Conservation (phyloP, 768 basidiomycete species). For the Hortiboletus campestris region DNA sequence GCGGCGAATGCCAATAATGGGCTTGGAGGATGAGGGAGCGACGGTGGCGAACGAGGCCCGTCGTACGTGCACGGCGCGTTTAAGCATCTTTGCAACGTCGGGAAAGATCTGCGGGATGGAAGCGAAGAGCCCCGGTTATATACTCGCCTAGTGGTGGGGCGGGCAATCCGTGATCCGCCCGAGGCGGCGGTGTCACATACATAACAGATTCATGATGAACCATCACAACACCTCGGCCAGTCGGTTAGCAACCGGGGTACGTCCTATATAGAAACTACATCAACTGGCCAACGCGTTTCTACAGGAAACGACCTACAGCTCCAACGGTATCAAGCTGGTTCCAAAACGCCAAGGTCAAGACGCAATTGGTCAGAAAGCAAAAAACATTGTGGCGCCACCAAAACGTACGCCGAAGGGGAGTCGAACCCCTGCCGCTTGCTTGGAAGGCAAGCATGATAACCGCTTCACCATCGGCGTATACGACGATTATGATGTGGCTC, state of each 20-base stretch:
- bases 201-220: neutral
- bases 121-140: neutral
- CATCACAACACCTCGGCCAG: neutral
- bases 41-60: slow-evolving; percentile 24
- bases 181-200: neutral
- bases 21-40: slow-evolving; percentile 24
- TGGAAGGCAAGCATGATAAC: slow-evolving; percentile 95
- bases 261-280: neutral
- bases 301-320: neutral
- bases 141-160: neutral
- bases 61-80: slow-evolving; percentile 17
- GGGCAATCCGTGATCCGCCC: slow-evolving; percentile 15
- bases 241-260: neutral
- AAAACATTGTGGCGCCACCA: no score
- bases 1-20: slow-evolving; percentile 59
- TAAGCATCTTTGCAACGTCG: slow-evolving; percentile 14
- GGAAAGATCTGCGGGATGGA: neutral
- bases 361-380: no score
- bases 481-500: no score
- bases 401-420: slow-evolving; percentile 55
- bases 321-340: no score
- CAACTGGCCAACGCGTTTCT: neutral
- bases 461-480: slow-evolving; percentile 75
- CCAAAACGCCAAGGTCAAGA: neutral
- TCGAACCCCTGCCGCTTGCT: slow-evolving; percentile 75